These are phyloP conservation scores for Epichloe coenophiala DNA, from an alignment of 2,329 filamentous ascomycete genomes.

Conservation along the genomic window DNA sequence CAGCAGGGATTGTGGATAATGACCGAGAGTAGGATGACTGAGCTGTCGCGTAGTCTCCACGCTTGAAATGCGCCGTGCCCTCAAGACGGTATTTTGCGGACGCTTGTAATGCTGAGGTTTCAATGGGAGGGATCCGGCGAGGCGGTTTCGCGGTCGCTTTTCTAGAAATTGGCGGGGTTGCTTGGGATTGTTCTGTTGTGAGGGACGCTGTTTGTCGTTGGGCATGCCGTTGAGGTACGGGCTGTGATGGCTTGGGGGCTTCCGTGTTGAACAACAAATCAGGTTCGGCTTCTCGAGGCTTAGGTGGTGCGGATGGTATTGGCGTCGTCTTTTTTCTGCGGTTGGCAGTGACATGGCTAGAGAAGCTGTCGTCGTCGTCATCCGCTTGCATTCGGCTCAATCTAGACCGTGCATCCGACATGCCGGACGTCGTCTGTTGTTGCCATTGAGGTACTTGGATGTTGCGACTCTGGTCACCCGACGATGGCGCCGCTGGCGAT, in stretches of 20 bases:
- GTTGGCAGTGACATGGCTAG: constrained; percentile 79
- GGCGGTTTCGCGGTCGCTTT: constrained; percentile 33
- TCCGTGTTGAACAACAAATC: constrained; percentile 49
- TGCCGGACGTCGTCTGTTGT: constrained; percentile 27
- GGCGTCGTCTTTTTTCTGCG: constrained; percentile 57
- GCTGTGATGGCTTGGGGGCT: constrained; percentile 20
- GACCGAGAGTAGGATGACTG: constrained; percentile 73
- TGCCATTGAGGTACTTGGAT: constrained; percentile 46
- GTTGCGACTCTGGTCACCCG: constrained; percentile 28
- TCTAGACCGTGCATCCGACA: constrained; percentile 31
- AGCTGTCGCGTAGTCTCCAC: constrained; percentile 80
- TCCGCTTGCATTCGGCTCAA: constrained; percentile 50
- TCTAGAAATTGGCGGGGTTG: constrained; percentile 21
- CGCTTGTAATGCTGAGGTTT: constrained; percentile 53
- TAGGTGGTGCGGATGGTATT: constrained; percentile 28
- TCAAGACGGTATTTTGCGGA: constrained; percentile 68
- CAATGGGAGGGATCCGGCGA: constrained; percentile 52
- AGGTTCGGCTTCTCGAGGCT: constrained; percentile 28
- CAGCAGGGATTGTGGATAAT: constrained; percentile 56
- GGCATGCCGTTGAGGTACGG: constrained; percentile 23
- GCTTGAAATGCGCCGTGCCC: constrained; percentile 83
- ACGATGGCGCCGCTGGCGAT: constrained; percentile 32
- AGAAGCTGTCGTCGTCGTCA: constrained; percentile 61
- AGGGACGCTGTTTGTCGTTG: constrained; percentile 20
- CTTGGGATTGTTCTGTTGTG: constrained; percentile 14